Conservation (phyloP, 1,284 basidiomycete genomes). For the Vanrija pseudolonga region DNA sequence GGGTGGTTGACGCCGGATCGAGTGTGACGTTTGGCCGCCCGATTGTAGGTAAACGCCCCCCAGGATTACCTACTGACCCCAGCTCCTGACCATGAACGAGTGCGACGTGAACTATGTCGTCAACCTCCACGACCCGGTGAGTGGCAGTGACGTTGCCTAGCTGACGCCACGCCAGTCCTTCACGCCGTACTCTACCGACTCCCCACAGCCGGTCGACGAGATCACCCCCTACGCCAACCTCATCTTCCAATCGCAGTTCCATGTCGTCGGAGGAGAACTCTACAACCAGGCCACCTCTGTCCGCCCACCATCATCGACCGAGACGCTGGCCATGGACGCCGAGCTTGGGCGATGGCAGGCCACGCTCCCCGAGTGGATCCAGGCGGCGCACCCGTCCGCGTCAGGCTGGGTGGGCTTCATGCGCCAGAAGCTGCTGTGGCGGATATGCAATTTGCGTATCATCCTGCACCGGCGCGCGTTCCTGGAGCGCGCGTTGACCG, state of each 20-base stretch:
- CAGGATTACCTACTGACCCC: neutral
- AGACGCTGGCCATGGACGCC: conserved; percentile 16
- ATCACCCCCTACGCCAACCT: conserved; percentile 20
- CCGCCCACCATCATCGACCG: conserved; percentile 13
- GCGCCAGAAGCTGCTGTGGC: conserved; percentile 25
- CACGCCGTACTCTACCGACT: conserved; percentile 8
- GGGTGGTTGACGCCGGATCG: conserved; percentile 25
- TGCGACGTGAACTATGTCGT: conserved; percentile 17
- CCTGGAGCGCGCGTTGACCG: conserved; percentile 19
- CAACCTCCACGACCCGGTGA: conserved; percentile 17
- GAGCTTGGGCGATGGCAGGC: conserved; percentile 11
- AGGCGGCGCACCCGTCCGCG: neutral
- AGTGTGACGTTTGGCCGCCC: conserved; percentile 30
- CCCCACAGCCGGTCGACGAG: conserved; percentile 6
- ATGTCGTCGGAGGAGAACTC: conserved; percentile 10
- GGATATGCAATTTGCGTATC: conserved; percentile 25
- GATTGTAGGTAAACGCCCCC: conserved; percentile 10
- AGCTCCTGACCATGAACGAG: conserved; percentile 6
- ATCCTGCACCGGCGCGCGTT: conserved; percentile 20
- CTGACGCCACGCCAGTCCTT: conserved; percentile 6
- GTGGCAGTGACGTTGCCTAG: too few species aligned
- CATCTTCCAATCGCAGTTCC: conserved; percentile 20
- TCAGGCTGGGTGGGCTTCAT: conserved; percentile 19
- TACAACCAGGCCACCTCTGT: conserved; percentile 19
- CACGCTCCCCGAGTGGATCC: conserved; percentile 16